Evolutionary conservation across 2,329 filamentous ascomycete species (phyloP).

Genomic region (Penicillium sp.): DNA sequence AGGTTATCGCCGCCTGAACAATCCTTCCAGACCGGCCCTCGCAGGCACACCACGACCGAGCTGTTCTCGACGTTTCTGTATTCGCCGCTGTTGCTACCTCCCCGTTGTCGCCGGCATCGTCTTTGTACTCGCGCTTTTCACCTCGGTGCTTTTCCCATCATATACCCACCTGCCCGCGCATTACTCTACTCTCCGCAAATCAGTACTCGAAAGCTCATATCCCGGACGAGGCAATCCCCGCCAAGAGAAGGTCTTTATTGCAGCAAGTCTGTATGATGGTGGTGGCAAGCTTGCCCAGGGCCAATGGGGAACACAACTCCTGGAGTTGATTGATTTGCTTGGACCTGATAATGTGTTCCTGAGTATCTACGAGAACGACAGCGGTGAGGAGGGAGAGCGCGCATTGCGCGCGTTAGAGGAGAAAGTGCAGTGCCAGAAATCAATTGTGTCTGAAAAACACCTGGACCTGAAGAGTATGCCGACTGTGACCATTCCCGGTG

Average conservation of each 20-base stretch:
- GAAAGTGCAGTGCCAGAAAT: constrained; percentile 51
- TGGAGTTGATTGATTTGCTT: constrained; percentile 64
- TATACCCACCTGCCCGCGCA: constrained; percentile 57
- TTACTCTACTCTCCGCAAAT: constrained; percentile 45
- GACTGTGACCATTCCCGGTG: constrained; percentile 62
- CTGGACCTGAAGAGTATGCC: constrained; percentile 59
- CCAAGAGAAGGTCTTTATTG: constrained; percentile 71
- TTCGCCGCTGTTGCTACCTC: constrained; percentile 34
- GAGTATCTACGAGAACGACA: constrained; percentile 72
- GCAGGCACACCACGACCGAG: constrained; percentile 24
- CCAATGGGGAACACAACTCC: constrained; percentile 62
- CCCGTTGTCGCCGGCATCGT: constrained; percentile 31
- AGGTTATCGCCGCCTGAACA: constrained; percentile 34
- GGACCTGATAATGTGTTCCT: constrained; percentile 68
- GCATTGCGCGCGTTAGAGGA: constrained; percentile 56
- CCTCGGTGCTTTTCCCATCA: constrained; percentile 54
- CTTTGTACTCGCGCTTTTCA: constrained; percentile 41
- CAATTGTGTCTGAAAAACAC: constrained; percentile 61
- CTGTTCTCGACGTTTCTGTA: constrained; percentile 30
- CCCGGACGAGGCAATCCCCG: constrained; percentile 52
- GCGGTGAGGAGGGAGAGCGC: constrained; percentile 55
- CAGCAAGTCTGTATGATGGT: constrained; percentile 67
- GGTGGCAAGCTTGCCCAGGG: constrained; percentile 61
- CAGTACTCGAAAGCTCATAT: constrained; percentile 31
- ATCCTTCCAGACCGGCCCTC: constrained; percentile 26